Base-by-base conservation (phyloP, 169 alveolate genomes). In the Amoebophrya sp. region DNA sequence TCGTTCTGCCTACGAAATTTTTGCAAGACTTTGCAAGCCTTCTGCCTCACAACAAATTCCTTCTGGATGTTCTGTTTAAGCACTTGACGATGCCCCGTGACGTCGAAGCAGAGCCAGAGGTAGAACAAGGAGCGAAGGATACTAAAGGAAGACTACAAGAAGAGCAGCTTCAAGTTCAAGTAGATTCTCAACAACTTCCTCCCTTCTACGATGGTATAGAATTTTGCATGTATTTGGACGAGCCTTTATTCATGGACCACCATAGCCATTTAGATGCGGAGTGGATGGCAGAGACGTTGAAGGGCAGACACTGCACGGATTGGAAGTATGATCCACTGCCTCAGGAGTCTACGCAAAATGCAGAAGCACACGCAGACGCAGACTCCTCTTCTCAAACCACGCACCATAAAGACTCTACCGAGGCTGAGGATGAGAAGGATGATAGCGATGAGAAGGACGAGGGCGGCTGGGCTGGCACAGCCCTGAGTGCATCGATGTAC, bases 281-380 rank as follows among this genome's bases (percentile, higher is more conserved):
- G n/a, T 65, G 18, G 39, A 26, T 65, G 33, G n/a, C 18, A 26
- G 2, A 1, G n/a, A 65, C 33, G 39, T 26, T 65, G 39, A 6
- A 6, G 39, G 83, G 83, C 33, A 6, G 83, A 6, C 83, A 65
- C 83, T 65, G 83, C 83, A 65, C n/a, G 39, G 83, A 65, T 26
- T 65, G 83, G 83, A 26, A 65, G 83, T 65, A 65, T 36, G 83
- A 65, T 36, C 83, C 83, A 18, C 83, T 65, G 2, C 83, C 83
- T 6, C 6, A 47, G 18, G 18, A 6, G 18, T 47, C 65, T 47
- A 12, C 65, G 65, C 6, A 47, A 6, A 47, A n/a, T n/a, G n/a
- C n/a, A n/a, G n/a, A n/a, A n/a, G n/a, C n/a, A n/a, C n/a, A n/a
- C n/a, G n/a, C n/a, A n/a, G n/a, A n/a, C n/a, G n/a, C n/a, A n/a